Evolutionary conservation across 192 early-diverging fungal genomes (phyloP).

Genomic region (Mortierella claussenii): DNA sequence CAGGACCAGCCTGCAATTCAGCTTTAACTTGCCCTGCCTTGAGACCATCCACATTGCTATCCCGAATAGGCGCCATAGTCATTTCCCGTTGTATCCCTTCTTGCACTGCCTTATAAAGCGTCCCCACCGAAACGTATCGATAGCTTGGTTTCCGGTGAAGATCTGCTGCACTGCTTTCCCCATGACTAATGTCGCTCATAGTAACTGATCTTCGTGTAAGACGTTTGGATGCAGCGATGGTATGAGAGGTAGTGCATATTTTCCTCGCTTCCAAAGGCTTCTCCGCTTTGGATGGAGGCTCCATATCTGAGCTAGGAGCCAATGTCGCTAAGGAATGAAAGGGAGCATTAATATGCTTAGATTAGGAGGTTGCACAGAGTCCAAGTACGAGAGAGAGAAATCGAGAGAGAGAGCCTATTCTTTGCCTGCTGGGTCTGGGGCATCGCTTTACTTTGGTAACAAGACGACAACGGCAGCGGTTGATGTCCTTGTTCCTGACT

Average conservation of each 20-base stretch:
- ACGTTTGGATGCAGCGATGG: not conserved
- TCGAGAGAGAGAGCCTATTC: too few species aligned
- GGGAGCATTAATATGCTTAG: too few species aligned
- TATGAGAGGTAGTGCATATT: too few species aligned
- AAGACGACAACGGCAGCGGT: too few species aligned
- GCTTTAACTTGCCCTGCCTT: not conserved
- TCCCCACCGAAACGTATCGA: constrained; percentile 38
- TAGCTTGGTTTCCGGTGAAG: constrained; percentile 43
- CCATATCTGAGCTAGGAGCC: too few species aligned
- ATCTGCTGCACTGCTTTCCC: constrained; percentile 2
- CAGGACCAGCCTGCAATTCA: constrained; percentile 12
- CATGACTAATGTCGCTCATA: constrained; percentile 16
- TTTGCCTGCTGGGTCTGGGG: too few species aligned
- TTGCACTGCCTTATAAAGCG: constrained; percentile 33
- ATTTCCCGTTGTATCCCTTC: constrained; percentile 13
- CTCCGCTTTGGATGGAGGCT: too few species aligned
- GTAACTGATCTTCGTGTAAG: constrained; percentile 20
- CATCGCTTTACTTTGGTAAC: too few species aligned
- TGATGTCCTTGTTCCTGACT: not conserved
- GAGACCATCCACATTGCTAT: not conserved
- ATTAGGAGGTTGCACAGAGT: too few species aligned
- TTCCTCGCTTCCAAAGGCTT: too few species aligned
- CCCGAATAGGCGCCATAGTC: not conserved
- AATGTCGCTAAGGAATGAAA: too few species aligned
- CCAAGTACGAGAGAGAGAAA: too few species aligned